Conservation (phyloP, 352 stramenopile species). For the Plasmopara muralis region DNA sequence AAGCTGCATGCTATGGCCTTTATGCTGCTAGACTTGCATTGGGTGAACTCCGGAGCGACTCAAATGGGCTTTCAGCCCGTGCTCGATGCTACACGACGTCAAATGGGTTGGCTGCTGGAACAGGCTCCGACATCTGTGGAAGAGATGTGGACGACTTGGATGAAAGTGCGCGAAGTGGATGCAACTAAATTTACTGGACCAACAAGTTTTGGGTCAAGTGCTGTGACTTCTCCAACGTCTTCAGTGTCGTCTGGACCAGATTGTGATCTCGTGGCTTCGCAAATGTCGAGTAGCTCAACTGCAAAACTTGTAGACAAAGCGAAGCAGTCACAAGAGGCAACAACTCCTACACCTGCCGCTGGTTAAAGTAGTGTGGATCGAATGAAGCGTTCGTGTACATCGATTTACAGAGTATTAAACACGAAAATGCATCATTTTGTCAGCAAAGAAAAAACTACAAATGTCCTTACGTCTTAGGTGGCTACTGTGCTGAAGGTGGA, state of each 20-base stretch:
- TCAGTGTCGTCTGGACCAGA: constrained; percentile 15
- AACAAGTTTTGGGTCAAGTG: constrained; percentile 18
- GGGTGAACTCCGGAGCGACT: constrained; percentile 69
- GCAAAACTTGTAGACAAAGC: constrained; percentile 11
- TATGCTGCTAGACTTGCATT: constrained; percentile 79
- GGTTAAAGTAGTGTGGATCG: constrained; percentile 4
- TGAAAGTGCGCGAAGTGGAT: constrained; percentile 70
- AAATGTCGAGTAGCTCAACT: constrained; percentile 17
- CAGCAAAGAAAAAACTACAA: background rate
- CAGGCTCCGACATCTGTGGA: constrained; percentile 63
- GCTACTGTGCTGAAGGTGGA: constrained; percentile 11
- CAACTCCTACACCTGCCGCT: constrained; percentile 10
- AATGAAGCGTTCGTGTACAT: too few relatives aligned
- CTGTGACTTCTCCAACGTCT: constrained; percentile 12
- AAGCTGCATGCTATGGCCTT: constrained; percentile 83
- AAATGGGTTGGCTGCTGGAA: constrained; percentile 80
- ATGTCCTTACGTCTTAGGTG: background rate
- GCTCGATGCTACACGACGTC: constrained; percentile 63
- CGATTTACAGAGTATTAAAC: background rate
- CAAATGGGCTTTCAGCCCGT: constrained; percentile 83
- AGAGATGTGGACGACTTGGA: constrained; percentile 82
- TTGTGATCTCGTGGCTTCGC: constrained; percentile 18
- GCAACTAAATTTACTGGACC: constrained; percentile 40
- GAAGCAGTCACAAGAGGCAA: constrained; percentile 10
- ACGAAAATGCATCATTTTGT: background rate